Evolutionary conservation across 2,329 filamentous ascomycete species (phyloP).

Genomic region (Paracamarosporium sp.): DNA sequence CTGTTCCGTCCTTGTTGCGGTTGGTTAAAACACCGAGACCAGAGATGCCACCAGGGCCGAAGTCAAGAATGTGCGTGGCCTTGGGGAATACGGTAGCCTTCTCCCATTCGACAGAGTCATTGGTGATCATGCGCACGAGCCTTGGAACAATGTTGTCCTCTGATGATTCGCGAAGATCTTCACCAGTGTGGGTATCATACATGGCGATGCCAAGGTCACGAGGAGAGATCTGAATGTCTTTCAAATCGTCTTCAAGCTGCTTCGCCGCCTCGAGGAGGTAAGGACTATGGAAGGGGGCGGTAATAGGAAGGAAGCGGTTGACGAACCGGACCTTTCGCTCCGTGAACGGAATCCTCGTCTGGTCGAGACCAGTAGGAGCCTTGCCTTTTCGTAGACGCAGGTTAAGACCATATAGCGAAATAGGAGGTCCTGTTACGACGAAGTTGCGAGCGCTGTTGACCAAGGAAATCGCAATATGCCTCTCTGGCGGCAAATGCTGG

Average conservation of each 20-base stretch:
- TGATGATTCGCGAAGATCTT: conserved; percentile 76
- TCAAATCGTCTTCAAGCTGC: conserved; percentile 85
- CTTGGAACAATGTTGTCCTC: conserved; percentile 81
- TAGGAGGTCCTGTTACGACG: conserved; percentile 93
- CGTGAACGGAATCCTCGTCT: conserved; percentile 91
- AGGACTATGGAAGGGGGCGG: conserved; percentile 96
- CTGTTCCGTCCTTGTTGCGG: conserved; percentile 98
- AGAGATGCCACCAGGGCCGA: conserved; percentile 95
- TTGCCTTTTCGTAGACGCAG: conserved; percentile 95
- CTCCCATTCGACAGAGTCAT: conserved; percentile 95
- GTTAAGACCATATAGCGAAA: conserved; percentile 95
- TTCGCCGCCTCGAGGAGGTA: conserved; percentile 84
- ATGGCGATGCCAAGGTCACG: conserved; percentile 81
- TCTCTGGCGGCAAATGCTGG: conserved; percentile 88
- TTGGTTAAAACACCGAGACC: conserved; percentile 95
- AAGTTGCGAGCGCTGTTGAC: conserved; percentile 97
- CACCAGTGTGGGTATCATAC: conserved; percentile 79
- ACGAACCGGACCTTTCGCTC: conserved; percentile 96
- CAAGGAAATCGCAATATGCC: conserved; percentile 93
- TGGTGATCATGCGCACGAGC: conserved; percentile 90
- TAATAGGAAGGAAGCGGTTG: conserved; percentile 97
- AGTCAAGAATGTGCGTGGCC: conserved; percentile 94
- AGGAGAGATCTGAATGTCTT: conserved; percentile 77
- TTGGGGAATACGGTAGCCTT: conserved; percentile 87
- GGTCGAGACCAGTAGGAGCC: conserved; percentile 94